These are phyloP conservation scores for Chloranthus sessilifolius DNA, from an alignment of 164 flowering plant species.

Conservation along the genomic window DNA sequence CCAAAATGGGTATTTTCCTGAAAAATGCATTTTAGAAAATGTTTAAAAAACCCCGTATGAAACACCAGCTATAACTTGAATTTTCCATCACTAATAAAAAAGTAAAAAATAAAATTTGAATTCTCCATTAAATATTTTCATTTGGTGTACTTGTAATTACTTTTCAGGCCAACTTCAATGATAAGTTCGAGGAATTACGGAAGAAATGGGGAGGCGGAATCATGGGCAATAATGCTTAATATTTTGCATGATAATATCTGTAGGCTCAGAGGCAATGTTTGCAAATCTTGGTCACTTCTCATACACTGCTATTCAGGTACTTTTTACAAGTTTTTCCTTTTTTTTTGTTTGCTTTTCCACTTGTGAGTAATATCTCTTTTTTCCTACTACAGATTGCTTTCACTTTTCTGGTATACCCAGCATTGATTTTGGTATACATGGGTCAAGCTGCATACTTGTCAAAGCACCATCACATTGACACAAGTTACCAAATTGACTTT, in stretches of 20 bases:
- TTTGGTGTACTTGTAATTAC: too few relatives aligned
- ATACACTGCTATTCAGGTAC: constrained; percentile 51
- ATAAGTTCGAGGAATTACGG: too few relatives aligned
- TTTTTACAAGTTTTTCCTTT: not conserved
- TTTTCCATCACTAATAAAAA: too few relatives aligned
- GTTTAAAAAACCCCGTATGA: too few relatives aligned
- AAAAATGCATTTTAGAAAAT: too few relatives aligned
- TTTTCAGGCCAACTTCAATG: too few relatives aligned
- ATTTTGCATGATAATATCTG: not conserved
- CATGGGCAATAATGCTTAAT: not conserved
- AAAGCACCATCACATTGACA: constrained; percentile 46
- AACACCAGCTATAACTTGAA: too few relatives aligned
- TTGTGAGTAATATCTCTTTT: not conserved
- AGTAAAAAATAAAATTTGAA: too few relatives aligned
- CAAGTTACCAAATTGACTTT: constrained; percentile 53
- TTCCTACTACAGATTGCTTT: constrained; percentile 68
- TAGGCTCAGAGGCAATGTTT: constrained; percentile 76
- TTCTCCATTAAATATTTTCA: too few relatives aligned
- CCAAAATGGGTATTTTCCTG: too few relatives aligned
- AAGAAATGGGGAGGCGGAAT: too few relatives aligned
- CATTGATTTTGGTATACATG: constrained; percentile 87
- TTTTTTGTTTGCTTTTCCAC: not conserved
- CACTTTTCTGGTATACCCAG: constrained; percentile 84
- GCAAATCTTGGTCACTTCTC: constrained; percentile 69
- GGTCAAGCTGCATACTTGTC: constrained; percentile 96